A percentile compares a stretch with the other conserved stretches of the same genome.
Evolutionary conservation across 2,329 filamentous ascomycete species (phyloP).

Genomic region (Coniochaeta sp.): DNA sequence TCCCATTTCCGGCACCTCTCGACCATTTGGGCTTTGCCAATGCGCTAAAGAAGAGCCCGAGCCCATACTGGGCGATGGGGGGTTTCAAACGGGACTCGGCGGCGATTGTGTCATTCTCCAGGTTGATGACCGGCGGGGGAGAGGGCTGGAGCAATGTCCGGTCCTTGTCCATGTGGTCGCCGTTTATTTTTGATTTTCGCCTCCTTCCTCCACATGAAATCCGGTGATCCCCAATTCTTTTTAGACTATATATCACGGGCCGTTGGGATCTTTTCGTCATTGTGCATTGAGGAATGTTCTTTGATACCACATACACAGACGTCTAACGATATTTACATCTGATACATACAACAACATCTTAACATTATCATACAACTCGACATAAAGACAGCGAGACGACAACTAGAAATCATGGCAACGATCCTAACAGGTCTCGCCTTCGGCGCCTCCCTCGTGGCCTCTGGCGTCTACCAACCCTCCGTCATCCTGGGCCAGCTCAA

Average conservation of each 20-base stretch:
- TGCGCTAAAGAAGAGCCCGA: neutral
- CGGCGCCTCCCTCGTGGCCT: slow-evolving; percentile 49
- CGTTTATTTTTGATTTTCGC: neutral
- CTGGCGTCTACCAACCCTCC: slow-evolving; percentile 51
- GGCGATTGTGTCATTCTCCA: neutral
- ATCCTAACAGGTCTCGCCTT: slow-evolving; percentile 47
- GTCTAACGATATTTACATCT: no score
- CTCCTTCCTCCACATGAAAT: neutral
- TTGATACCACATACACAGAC: no score
- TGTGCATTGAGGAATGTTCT: neutral
- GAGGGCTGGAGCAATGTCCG: no score
- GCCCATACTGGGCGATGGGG: neutral
- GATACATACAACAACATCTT: no score
- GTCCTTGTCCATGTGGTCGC: neutral
- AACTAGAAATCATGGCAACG: neutral
- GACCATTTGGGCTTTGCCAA: neutral
- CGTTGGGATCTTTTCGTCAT: no score
- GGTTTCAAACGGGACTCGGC: no score
- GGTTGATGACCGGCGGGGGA: neutral
- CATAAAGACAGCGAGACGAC: no score
- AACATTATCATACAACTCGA: neutral
- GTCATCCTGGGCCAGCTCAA: slow-evolving; percentile 53
- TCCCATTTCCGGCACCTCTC: no score
- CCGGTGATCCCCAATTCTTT: no score
- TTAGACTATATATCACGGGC: no score